Evolutionary conservation across 2,329 filamentous ascomycete genomes (phyloP), one percentile per base, ranked within the genome.

Genomic region (Diaporthe destruens): DNA sequence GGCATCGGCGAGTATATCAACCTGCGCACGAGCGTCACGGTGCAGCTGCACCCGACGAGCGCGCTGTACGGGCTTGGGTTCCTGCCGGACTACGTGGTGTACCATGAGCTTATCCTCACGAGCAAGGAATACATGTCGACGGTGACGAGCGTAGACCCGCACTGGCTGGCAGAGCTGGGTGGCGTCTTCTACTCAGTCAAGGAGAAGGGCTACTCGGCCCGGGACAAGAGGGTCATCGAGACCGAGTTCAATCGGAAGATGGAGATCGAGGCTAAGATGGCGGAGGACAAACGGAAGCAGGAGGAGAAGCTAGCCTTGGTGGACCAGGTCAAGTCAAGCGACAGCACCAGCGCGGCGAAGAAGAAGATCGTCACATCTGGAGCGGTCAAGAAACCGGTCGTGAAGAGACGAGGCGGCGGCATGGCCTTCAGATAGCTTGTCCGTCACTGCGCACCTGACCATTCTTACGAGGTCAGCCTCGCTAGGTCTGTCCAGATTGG

Each of bases 1-100:
- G 97, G 96, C 3, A 94, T 98, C 20, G 96, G 96, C 77, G 97
- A 99, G 83, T 99, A 98, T 84, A 92, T 98, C 84, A 99, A 99
- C 81, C 87, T 99, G 47, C 92, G 96, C 29, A 99, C 96, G 0
- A 96, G 94, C 78, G 95, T 99, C 3, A 95, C 93, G 1, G 94
- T 99, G 70, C 95, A 98, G 80, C 87, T 99, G 39, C 97, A 99
- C 80, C 96, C 96, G 1, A 99, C 96, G 0, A 95, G 92, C 75
- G 94, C 96, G 1, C 88, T 99, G 0, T 98, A 98, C 80, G 96
- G 96, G 32, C 87, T 95, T 1, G 96, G 96, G 5, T 97, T 98
- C 82, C 89, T 98, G 32, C 96, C 97, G 1, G 96, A 99, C 80
- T 98, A 98, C 79, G 94, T 99, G 68, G 91, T 99, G 54, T 99